These are phyloP conservation scores for Paramarasmius palmivorus DNA, from an alignment of 1,284 basidiomycete genomes.

Conservation along the genomic window DNA sequence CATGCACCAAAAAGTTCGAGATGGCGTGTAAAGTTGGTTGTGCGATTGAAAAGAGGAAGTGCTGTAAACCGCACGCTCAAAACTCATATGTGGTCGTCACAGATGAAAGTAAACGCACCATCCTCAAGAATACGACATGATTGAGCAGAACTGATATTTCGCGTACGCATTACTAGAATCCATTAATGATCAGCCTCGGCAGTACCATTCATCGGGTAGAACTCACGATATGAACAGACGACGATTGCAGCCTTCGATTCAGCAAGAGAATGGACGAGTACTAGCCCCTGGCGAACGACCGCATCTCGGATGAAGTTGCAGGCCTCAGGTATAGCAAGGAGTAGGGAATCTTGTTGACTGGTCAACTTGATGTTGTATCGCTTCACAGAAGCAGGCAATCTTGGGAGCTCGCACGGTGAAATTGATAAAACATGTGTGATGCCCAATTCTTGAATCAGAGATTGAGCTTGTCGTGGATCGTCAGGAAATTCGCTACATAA, in stretches of 20 bases:
- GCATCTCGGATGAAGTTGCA: constrained; percentile 45
- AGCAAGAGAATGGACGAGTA: constrained; percentile 66
- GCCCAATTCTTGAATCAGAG: constrained; percentile 49
- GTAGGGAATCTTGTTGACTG: constrained; percentile 35
- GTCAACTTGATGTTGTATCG: constrained; percentile 42
- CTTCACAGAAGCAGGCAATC: constrained; percentile 30
- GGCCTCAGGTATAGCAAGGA: constrained; percentile 43
- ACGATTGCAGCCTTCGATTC: constrained; percentile 57
- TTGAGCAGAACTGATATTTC: constrained; percentile 14
- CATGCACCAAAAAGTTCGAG: constrained; percentile 51
- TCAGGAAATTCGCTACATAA: constrained; percentile 52
- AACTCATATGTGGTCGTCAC: neutral
- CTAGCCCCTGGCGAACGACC: constrained; percentile 36
- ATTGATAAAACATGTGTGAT: constrained; percentile 53
- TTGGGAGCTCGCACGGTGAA: constrained; percentile 43
- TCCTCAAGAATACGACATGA: constrained; percentile 34
- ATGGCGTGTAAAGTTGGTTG: constrained; percentile 45
- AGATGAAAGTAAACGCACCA: constrained; percentile 30
- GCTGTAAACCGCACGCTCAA: constrained; percentile 29
- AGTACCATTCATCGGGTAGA: no score
- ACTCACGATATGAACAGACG: constrained; percentile 65
- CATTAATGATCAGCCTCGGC: constrained; percentile 5
- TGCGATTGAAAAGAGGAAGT: constrained; percentile 57
- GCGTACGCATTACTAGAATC: constrained; percentile 27
- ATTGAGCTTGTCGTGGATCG: constrained; percentile 47